A percentile compares a stretch with the other conserved stretches of the same genome.
Conservation (phyloP, 148 eudicot genomes). For the Polygonum aviculare region DNA sequence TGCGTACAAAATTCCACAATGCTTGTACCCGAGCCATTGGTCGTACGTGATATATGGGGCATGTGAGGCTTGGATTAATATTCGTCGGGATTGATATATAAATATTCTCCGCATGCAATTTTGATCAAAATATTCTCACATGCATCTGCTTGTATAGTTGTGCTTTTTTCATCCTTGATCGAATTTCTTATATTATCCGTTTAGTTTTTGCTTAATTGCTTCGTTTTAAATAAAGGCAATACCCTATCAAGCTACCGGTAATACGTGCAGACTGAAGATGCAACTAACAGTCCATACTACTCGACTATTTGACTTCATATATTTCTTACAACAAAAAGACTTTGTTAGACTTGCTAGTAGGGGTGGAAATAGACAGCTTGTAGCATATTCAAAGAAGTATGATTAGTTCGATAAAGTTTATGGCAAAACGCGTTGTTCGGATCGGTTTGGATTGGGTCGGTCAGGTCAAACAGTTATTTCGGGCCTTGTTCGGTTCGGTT, state of each 20-base stretch:
- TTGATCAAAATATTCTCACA: not conserved
- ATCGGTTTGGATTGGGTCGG: too few species aligned
- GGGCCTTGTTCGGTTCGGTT: too few species aligned
- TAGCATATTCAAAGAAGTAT: too few species aligned
- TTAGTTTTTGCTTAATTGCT: not conserved
- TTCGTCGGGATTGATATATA: not conserved
- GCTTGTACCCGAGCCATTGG: not conserved
- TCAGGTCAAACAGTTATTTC: too few species aligned
- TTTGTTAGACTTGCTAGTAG: not conserved
- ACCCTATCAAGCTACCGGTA: constrained; percentile 2
- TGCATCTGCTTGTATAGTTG: not conserved
- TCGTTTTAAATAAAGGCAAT: not conserved
- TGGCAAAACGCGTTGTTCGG: too few species aligned
- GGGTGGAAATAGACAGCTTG: too few species aligned
- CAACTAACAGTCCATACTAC: not conserved
- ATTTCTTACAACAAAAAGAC: not conserved
- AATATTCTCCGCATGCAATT: too few species aligned
- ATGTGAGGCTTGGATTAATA: not conserved
- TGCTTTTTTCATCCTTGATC: not conserved
- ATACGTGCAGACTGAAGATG: not conserved
- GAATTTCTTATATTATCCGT: not conserved
- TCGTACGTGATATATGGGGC: not conserved
- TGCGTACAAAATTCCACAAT: not conserved
- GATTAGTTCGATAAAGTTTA: too few species aligned
- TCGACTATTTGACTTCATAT: not conserved